Percentiles rank a stretch among this genome's conserved stretches.
phyloP scores from a whole-genome alignment of 306 rosid genomes.

The Quercus aquifolioides region DNA sequence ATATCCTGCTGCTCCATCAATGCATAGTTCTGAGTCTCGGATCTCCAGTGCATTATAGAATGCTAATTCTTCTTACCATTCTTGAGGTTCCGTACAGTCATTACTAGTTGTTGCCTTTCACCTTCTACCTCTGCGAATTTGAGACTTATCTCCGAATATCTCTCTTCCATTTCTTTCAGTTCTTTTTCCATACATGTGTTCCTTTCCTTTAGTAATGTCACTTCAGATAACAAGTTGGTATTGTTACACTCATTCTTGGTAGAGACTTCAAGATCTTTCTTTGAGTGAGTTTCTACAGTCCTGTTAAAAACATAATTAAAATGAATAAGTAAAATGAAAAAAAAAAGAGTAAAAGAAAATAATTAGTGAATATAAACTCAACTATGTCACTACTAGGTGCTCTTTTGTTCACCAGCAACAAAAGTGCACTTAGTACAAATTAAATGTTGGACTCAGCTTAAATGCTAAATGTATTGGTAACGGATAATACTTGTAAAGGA shows the following conservation, averaged over 20 bases:
- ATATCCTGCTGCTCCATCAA: slow-evolving; percentile 24
- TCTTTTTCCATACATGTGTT: slow-evolving; percentile 78
- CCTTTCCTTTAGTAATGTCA: slow-evolving; percentile 65
- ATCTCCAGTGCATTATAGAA: slow-evolving; percentile 22
- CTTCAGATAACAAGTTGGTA: slow-evolving; percentile 54
- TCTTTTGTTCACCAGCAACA: neutral
- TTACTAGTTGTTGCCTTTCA: slow-evolving; percentile 95
- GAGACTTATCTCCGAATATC: slow-evolving; percentile 97
- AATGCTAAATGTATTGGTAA: too few relatives aligned
- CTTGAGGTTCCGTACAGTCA: slow-evolving; percentile 87
- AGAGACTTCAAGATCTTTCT: slow-evolving; percentile 23
- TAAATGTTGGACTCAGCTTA: too few relatives aligned
- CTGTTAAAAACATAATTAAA: slow-evolving; percentile 34
- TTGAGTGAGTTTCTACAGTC: slow-evolving; percentile 26
- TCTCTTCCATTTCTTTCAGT: slow-evolving; percentile 91
- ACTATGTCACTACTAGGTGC: neutral
- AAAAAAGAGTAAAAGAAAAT: neutral
- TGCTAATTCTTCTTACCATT: slow-evolving; percentile 70
- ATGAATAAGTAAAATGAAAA: neutral
- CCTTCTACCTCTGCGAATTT: slow-evolving; percentile 98
- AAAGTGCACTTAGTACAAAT: neutral
- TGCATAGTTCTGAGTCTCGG: slow-evolving; percentile 22
- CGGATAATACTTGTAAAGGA: too few relatives aligned
- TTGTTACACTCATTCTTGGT: slow-evolving; percentile 26
- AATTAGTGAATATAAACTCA: neutral